A percentile compares a stretch with the other conserved stretches of the same genome.
Conservation (phyloP, 768 basidiomycete species). For the Boletus rex-veris region DNA sequence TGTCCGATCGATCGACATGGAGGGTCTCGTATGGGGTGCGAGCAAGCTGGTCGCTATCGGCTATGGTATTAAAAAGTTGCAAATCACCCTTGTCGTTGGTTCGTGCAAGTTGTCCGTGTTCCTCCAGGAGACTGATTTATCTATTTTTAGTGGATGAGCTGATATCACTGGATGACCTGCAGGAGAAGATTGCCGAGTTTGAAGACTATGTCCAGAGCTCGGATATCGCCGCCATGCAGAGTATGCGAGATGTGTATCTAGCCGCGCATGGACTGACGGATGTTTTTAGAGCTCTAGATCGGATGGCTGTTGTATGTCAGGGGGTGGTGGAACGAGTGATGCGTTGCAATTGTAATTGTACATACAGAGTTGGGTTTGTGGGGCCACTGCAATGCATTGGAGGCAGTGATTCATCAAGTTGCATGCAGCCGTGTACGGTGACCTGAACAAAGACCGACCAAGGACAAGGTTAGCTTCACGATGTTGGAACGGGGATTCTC, state of each 20-base stretch:
- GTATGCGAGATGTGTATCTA: slow-evolving; percentile 35
- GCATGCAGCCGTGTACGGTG: slow-evolving; percentile 19
- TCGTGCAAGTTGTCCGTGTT: slow-evolving; percentile 15
- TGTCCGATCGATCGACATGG: slow-evolving; percentile 83
- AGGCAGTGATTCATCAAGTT: background rate
- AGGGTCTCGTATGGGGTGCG: slow-evolving; percentile 94
- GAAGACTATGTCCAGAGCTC: slow-evolving; percentile 90
- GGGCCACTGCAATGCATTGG: no score
- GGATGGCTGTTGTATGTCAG: background rate
- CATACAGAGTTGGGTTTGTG: background rate
- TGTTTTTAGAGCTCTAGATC: slow-evolving; percentile 22
- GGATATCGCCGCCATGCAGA: slow-evolving; percentile 93
- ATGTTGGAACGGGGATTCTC: slow-evolving; percentile 16
- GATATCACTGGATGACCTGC: slow-evolving; percentile 88
- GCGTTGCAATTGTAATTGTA: slow-evolving; percentile 4
- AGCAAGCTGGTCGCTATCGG: slow-evolving; percentile 92
- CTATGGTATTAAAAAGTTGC: slow-evolving; percentile 93
- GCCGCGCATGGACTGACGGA: background rate
- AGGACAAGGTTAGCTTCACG: slow-evolving; percentile 34
- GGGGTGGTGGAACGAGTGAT: slow-evolving; percentile 1
- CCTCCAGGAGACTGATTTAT: background rate
- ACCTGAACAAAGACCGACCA: slow-evolving; percentile 12
- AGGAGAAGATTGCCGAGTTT: slow-evolving; percentile 83
- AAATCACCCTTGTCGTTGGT: slow-evolving; percentile 60
- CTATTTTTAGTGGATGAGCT: slow-evolving; percentile 80